Percentiles rank a stretch among this genome's conserved stretches.
These are phyloP conservation scores for Beauveria scarabaeidicola DNA, from an alignment of 2,329 filamentous ascomycete genomes.

Conservation along the genomic window DNA sequence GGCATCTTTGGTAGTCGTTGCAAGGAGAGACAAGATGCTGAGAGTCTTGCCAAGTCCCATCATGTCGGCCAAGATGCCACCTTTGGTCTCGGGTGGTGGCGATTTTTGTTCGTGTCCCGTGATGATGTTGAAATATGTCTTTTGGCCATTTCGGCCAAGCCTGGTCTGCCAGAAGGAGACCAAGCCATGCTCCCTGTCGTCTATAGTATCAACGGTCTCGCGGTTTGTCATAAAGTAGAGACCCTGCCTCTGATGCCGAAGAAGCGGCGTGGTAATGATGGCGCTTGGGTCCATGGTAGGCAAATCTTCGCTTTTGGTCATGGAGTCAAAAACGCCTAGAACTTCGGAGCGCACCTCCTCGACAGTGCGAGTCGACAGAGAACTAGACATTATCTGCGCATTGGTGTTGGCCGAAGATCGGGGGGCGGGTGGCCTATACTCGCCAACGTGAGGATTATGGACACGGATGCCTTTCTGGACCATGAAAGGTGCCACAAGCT, in stretches of 20 bases:
- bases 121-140: constrained; percentile 73
- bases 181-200: constrained; percentile 50
- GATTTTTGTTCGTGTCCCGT: constrained; percentile 57
- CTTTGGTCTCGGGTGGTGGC: constrained; percentile 58
- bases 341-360: constrained; percentile 85
- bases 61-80: constrained; percentile 74
- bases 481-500: constrained; percentile 56
- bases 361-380: constrained; percentile 49
- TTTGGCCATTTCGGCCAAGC: constrained; percentile 40
- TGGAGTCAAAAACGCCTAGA: constrained; percentile 77
- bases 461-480: constrained; percentile 62
- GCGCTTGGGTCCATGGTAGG: constrained; percentile 60
- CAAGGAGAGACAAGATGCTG: constrained; percentile 72
- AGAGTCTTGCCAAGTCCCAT: constrained; percentile 86
- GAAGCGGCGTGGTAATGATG: constrained; percentile 57
- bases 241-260: constrained; percentile 84
- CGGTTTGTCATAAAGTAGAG: constrained; percentile 77
- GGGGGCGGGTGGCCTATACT: constrained; percentile 34
- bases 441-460: constrained; percentile 64
- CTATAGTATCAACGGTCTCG: constrained; percentile 57
- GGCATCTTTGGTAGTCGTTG: constrained; percentile 56
- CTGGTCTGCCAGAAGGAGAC: constrained; percentile 71
- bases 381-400: constrained; percentile 14
- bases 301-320: constrained; percentile 67
- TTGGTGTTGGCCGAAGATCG: constrained; percentile 21